Evolutionary conservation across 345 rosid genomes (phyloP), one percentile per base, ranked within the genome.

Genomic region (Salix suchowensis): DNA sequence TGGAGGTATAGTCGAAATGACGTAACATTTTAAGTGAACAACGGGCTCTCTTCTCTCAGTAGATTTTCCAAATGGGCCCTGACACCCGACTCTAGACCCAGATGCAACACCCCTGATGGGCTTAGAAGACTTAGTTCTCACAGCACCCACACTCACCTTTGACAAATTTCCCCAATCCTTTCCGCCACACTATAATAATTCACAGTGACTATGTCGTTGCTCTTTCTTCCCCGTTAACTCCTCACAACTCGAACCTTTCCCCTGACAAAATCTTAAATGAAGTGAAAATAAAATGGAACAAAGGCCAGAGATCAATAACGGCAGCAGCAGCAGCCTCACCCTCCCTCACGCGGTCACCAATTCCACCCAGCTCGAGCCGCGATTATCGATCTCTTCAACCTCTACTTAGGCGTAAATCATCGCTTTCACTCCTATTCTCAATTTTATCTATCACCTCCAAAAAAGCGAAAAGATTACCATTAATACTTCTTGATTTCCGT

Each of bases 371-470:
- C 93, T 58, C 90, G 94, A 72, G 50, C 89, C 55, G 92, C 97
- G 76, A 89, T 92, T 62, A 52, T 83, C 77, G 98, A 96, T 82
- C 97, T 93, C 81, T 92, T 96, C 85, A 94, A 91, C 80, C 91
- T 90, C 86, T 90, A 94, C 84, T 83, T 96, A 71, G 99, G 99
- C 74, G 97, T 92, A 81, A 72, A 46, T 64, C 61, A 12, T 61
- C 54, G 44, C 28, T 39, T 12, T 40, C 15, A 71, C 23, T 68
- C 62, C 8, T 11, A 10, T 74, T n/a, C 19, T 30, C 13, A 26
- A 2, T 44, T 32, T 44, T 21, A 2, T 23, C 19, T 28, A 2
- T 24, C 28, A 61, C 46, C 5, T 37, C 12, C 67, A 6, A 62
- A 46, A 39, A 13, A 6, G 19, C 40, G 28, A 21, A 28, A 6